Evolutionary conservation across 2,329 filamentous ascomycete genomes (phyloP).

Genomic region (Aspergillus aculeatinus): DNA sequence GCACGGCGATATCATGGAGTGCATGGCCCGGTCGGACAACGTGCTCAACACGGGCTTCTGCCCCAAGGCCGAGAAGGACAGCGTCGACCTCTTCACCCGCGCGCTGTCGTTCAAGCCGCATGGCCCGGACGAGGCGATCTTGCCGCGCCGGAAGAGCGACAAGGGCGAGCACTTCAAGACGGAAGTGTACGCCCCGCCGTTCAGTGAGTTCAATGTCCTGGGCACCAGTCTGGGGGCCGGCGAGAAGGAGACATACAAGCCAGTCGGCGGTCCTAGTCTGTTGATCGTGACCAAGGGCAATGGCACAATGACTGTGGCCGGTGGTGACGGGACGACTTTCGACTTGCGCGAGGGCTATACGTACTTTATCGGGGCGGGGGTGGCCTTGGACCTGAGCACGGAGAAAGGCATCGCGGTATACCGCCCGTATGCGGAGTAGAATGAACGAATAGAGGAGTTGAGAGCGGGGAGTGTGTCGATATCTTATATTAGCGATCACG

Average conservation of each 20-base stretch:
- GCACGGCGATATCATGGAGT: conserved; percentile 72
- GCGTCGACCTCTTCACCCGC: conserved; percentile 62
- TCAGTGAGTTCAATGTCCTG: conserved; percentile 72
- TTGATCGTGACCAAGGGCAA: conserved; percentile 61
- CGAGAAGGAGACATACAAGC: conserved; percentile 59
- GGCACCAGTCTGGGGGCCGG: conserved; percentile 56
- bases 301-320: conserved; percentile 57
- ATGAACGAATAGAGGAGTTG: neutral
- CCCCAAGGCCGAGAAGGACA: conserved; percentile 63
- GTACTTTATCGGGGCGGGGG: conserved; percentile 64
- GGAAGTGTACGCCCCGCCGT: conserved; percentile 62
- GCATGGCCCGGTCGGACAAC: conserved; percentile 74
- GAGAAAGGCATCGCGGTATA: conserved; percentile 49
- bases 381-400: conserved; percentile 49
- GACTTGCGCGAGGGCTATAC: conserved; percentile 62
- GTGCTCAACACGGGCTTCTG: conserved; percentile 75
- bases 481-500: neutral
- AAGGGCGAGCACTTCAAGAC: conserved; percentile 61
- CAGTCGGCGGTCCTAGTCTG: conserved; percentile 61
- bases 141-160: conserved; percentile 52
- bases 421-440: conserved; percentile 45
- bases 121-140: conserved; percentile 54
- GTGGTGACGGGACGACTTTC: conserved; percentile 43
- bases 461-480: neutral
- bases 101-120: conserved; percentile 66